Evolutionary conservation across 768 basidiomycete genomes (phyloP), one percentile per base, ranked within the genome.

Genomic region (Scleroderma citrinum): DNA sequence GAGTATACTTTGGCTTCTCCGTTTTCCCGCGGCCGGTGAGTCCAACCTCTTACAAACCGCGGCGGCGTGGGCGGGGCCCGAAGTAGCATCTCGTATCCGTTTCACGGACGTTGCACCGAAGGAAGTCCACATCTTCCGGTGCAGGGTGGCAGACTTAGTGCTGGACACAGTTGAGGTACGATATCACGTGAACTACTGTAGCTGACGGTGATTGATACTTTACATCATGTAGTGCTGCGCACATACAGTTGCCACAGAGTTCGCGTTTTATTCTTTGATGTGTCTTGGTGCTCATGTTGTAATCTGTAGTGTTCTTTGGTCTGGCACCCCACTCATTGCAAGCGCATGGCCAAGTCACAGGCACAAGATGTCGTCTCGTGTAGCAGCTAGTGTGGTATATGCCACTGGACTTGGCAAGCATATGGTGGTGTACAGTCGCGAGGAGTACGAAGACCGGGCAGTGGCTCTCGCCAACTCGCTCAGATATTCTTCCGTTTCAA

Each of bases 1-100:
- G 16, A 76, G 76, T 47, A 70, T 78, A 44, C 67, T 78, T n/a
- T 78, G 76, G 76, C 63, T 78, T 1, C 65, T 78, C 39, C 76
- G 76, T 20, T 78, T 78, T 52, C 76, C 76, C 7, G 61, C 67
- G 1, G 63, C 74, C 7, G 77, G 74, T 37, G 76, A 78, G 44
- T 59, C 64, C 45, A 71, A 78, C 49, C 61, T 78, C 30, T 54
- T 69, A 26, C 68, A 70, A 35, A 66, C 68, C 2, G 76, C 77
- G 2, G 46, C 40, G 31, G 52, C 61, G 32, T 77, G 77, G 76
- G 77, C 72, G 7, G 73, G 74, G 1, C 49, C 68, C 12, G 74
- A 75, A 20, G 65, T 77, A 35, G 70, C 76, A 4, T 62, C 70
- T 38, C 70, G 76, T 3, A 65, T 78, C 30, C 59, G 66, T 40